phyloP scores from a whole-genome alignment of 495 filamentous ascomycete species.

The Aspergillus affinis region DNA sequence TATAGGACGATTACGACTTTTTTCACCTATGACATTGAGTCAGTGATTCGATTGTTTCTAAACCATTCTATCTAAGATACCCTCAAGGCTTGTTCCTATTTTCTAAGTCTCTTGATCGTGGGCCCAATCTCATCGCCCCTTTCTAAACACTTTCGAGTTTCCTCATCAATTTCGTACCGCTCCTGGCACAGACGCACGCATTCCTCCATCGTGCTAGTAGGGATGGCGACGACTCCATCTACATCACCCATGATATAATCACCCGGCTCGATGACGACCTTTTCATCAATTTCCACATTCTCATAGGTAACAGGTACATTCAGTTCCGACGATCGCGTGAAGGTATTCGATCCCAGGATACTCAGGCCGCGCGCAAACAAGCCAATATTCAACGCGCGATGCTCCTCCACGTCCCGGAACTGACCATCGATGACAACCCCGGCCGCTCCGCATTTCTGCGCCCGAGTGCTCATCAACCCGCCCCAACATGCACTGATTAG shows the following conservation, averaged over 20 bases:
- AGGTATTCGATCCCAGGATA: constrained; percentile 24
- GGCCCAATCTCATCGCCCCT: constrained; percentile 27
- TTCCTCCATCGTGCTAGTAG: constrained; percentile 17
- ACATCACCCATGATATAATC: constrained; percentile 58
- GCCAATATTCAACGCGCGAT: constrained; percentile 51
- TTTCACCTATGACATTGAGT: not conserved
- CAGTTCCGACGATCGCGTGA: constrained; percentile 25
- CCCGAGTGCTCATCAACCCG: constrained; percentile 58
- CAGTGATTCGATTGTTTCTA: not conserved
- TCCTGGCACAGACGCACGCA: constrained; percentile 25
- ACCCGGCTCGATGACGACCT: constrained; percentile 50
- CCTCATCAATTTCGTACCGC: constrained; percentile 28
- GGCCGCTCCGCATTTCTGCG: constrained; percentile 36
- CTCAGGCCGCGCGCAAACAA: constrained; percentile 54
- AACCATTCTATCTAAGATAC: not conserved
- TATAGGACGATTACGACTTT: too few relatives aligned
- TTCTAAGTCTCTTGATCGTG: constrained; percentile 27
- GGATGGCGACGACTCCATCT: constrained; percentile 52
- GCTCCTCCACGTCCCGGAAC: constrained; percentile 59
- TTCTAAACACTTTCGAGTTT: constrained; percentile 23
- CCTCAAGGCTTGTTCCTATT: constrained; percentile 1
- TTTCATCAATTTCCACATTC: constrained; percentile 33
- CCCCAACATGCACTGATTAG: constrained; percentile 59
- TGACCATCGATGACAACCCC: constrained; percentile 58
- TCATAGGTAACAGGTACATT: constrained; percentile 35